A percentile compares a stretch with the other conserved stretches of the same genome.
phyloP scores from a whole-genome alignment of 2,329 filamentous ascomycete genomes.

The Orbilia blumenaviensis region DNA sequence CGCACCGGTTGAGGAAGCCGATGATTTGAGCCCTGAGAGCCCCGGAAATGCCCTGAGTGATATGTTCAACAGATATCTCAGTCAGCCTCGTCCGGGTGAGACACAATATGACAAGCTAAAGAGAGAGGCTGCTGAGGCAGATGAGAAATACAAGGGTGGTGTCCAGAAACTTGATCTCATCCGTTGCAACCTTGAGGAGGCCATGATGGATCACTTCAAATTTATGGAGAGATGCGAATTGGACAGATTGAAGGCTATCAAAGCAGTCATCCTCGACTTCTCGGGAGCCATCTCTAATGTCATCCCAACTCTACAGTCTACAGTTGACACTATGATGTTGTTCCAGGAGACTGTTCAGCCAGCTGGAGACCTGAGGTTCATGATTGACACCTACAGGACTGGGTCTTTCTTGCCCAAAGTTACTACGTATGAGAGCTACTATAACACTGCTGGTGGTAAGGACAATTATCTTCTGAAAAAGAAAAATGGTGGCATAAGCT shows the following conservation, averaged over 20 bases:
- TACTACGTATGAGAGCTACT: slow-evolving; percentile 97
- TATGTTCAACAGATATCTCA: slow-evolving; percentile 92
- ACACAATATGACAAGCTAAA: slow-evolving; percentile 85
- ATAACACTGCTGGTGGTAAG: slow-evolving; percentile 85
- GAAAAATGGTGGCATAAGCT: neutral
- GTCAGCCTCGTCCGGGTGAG: slow-evolving; percentile 90
- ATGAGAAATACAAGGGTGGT: slow-evolving; percentile 89
- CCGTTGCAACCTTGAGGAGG: slow-evolving; percentile 93
- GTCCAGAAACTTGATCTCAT: slow-evolving; percentile 88
- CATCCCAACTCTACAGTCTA: slow-evolving; percentile 92
- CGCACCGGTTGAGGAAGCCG: slow-evolving; percentile 68
- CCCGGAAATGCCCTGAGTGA: slow-evolving; percentile 86
- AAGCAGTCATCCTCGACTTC: slow-evolving; percentile 96
- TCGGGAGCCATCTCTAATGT: slow-evolving; percentile 97
- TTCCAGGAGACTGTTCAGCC: slow-evolving; percentile 99
- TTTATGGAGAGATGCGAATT: slow-evolving; percentile 98
- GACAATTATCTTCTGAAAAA: neutral
- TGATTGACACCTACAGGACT: slow-evolving; percentile 96
- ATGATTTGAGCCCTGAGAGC: slow-evolving; percentile 72
- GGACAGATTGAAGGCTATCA: slow-evolving; percentile 95
- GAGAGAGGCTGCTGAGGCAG: slow-evolving; percentile 86
- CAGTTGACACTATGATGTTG: slow-evolving; percentile 98
- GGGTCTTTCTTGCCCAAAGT: slow-evolving; percentile 91
- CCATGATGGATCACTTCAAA: slow-evolving; percentile 88
- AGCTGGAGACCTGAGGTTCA: slow-evolving; percentile 84